phyloP scores from a whole-genome alignment of 2,329 filamentous ascomycete species.

The Penicillium sp. region DNA sequence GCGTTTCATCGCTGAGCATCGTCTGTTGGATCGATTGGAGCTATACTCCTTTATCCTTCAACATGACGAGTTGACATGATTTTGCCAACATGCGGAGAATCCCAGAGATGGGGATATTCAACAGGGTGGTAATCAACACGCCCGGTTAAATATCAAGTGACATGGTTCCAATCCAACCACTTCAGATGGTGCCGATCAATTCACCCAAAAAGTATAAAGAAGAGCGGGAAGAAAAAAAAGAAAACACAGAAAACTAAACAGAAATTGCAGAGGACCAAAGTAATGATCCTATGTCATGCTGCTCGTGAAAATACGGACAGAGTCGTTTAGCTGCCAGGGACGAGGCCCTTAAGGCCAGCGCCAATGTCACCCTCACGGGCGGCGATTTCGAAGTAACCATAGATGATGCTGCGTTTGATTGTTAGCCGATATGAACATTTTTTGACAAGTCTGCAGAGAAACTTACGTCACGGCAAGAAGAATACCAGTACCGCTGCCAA shows the following conservation, averaged over 20 bases:
- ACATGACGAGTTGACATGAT: neutral
- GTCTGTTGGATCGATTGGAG: constrained; percentile 1
- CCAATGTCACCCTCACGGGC: constrained; percentile 95
- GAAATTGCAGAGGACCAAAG: constrained; percentile 16
- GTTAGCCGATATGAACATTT: constrained; percentile 23
- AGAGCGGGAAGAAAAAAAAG: constrained; percentile 23
- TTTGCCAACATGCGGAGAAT: neutral
- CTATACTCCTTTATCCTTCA: constrained; percentile 11
- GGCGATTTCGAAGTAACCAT: constrained; percentile 98
- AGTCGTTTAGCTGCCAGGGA: constrained; percentile 47
- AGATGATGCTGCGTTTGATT: constrained; percentile 74
- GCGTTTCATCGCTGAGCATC: constrained; percentile 29
- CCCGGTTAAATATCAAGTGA: constrained; percentile 2
- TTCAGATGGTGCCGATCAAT: constrained; percentile 25
- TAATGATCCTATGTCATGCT: constrained; percentile 31
- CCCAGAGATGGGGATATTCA: neutral
- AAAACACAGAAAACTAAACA: constrained; percentile 27
- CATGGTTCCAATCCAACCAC: constrained; percentile 3
- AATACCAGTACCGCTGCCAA: constrained; percentile 96
- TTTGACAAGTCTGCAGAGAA: neutral
- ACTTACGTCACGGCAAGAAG: constrained; percentile 97
- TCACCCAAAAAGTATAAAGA: constrained; percentile 27
- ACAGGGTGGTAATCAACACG: constrained; percentile 2
- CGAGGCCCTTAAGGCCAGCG: constrained; percentile 67
- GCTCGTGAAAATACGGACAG: constrained; percentile 33